Percentiles rank a stretch among this genome's conserved stretches.
Evolutionary conservation across 2,329 filamentous ascomycete genomes (phyloP).

Genomic region (Rhinocladiella mackenziei): DNA sequence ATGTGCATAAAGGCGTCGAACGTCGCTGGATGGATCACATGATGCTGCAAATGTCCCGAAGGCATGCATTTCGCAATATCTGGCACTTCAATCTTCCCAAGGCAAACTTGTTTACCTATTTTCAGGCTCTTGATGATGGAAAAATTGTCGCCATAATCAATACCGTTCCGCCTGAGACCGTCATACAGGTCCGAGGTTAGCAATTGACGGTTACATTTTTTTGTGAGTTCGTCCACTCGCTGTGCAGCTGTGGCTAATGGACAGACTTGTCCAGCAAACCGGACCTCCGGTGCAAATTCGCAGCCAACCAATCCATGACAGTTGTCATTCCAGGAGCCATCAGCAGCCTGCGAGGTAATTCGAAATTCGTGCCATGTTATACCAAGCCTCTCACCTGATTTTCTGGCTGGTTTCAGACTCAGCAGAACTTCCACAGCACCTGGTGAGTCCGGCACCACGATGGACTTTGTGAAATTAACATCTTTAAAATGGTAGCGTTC

Average conservation of each 20-base stretch:
- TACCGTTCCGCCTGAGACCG: constrained; percentile 4
- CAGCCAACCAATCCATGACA: not conserved
- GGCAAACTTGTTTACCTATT: constrained; percentile 1
- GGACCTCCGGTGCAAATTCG: not conserved
- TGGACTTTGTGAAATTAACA: constrained; percentile 19
- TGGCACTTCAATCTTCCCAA: constrained; percentile 4
- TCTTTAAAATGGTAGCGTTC: constrained; percentile 26
- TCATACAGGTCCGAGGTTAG: constrained; percentile 4
- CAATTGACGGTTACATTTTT: not conserved
- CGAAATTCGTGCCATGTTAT: not conserved
- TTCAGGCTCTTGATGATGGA: constrained; percentile 6
- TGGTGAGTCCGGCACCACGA: constrained; percentile 1
- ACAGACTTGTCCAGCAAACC: not conserved
- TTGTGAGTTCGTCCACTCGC: not conserved
- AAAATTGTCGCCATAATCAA: constrained; percentile 8
- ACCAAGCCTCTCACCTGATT: not conserved
- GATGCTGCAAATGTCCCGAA: not conserved
- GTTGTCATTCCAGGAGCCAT: constrained; percentile 3
- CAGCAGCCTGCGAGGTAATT: not conserved
- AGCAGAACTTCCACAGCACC: not conserved
- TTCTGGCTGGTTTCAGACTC: not conserved
- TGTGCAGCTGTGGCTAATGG: not conserved
- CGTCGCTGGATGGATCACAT: constrained; percentile 20
- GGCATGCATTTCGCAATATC: constrained; percentile 9
- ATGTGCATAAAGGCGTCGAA: constrained; percentile 18